phyloP scores from a whole-genome alignment of 2,329 filamentous ascomycete species.

The Cercospora sesami region DNA sequence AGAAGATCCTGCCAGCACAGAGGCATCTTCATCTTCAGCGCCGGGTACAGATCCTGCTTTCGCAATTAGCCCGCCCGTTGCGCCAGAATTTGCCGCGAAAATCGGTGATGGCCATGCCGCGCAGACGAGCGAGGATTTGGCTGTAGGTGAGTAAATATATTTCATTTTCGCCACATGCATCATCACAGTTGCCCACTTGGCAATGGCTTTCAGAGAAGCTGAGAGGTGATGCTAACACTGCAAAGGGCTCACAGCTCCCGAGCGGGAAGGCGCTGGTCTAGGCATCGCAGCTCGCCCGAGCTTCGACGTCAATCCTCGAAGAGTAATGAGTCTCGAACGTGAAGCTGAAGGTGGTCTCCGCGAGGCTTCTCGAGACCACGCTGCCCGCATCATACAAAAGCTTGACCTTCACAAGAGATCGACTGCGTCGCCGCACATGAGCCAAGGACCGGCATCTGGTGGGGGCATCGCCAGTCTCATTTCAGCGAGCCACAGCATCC shows the following conservation, averaged over 20 bases:
- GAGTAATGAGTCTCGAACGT: conserved; percentile 53
- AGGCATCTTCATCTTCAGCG: conserved; percentile 44
- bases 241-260: conserved; percentile 45
- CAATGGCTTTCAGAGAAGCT: background rate
- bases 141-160: conserved; percentile 52
- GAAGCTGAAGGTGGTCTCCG: conserved; percentile 54
- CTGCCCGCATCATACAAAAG: conserved; percentile 86
- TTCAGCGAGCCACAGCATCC: conserved; percentile 75
- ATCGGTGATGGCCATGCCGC: conserved; percentile 64
- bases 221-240: background rate
- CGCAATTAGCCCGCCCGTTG: conserved; percentile 82
- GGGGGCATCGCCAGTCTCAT: conserved; percentile 81
- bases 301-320: conserved; percentile 63
- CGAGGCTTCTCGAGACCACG: conserved; percentile 76
- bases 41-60: conserved; percentile 71
- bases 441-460: conserved; percentile 44
- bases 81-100: conserved; percentile 88
- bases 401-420: conserved; percentile 84
- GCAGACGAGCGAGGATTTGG: conserved; percentile 60
- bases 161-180: background rate
- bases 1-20: conserved; percentile 64
- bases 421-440: conserved; percentile 47
- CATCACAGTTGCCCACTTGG: background rate
- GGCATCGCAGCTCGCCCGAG: conserved; percentile 63
- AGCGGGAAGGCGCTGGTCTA: conserved; percentile 39